These are phyloP conservation scores for Proteromonas lacertae DNA, from an alignment of 352 stramenopile species.

Conservation along the genomic window DNA sequence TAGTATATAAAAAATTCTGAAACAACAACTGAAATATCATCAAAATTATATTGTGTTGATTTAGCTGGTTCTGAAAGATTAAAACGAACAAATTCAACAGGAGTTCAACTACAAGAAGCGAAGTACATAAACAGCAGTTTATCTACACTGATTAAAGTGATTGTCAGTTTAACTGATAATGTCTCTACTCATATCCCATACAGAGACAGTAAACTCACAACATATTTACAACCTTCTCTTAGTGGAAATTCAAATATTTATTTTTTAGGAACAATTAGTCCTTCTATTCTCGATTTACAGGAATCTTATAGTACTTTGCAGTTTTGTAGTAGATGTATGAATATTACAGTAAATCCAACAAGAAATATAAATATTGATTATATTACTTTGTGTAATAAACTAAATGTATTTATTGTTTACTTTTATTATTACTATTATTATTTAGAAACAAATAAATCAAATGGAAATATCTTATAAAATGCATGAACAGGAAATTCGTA, in stretches of 20 bases:
- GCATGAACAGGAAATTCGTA: too few species aligned
- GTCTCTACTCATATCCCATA: conserved; percentile 22
- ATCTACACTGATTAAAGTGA: conserved; percentile 26
- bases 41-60: conserved; percentile 17
- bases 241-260: background rate
- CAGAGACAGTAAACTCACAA: conserved; percentile 1
- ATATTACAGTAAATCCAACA: too few species aligned
- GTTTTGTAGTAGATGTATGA: too few species aligned
- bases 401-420: too few species aligned
- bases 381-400: too few species aligned
- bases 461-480: too few species aligned
- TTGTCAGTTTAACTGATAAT: conserved; percentile 73
- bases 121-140: background rate
- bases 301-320: background rate
- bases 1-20: too few species aligned
- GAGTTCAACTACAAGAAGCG: background rate
- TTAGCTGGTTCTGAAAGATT: conserved; percentile 1
- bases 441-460: too few species aligned
- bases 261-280: background rate
- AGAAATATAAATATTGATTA: too few species aligned
- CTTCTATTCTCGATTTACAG: background rate
- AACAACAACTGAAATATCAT: too few species aligned
- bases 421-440: too few species aligned
- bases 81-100: background rate
- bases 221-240: background rate